Base-by-base conservation (phyloP, 305 asterid genomes). In the Fraxinus baroniana region DNA sequence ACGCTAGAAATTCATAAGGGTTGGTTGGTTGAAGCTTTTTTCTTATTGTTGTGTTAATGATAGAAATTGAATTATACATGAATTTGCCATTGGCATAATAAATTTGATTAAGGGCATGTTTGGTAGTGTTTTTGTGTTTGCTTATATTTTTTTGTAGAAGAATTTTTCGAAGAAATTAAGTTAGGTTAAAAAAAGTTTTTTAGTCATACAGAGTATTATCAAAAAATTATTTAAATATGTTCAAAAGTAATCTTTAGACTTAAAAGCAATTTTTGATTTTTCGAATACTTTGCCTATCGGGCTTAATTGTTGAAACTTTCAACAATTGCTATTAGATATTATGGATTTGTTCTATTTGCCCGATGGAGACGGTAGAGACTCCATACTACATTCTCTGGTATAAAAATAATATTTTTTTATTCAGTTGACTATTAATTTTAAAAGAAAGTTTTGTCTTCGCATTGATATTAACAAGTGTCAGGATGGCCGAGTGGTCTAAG, bases 401-500 rank as follows among this genome's bases (percentile, higher is more conserved):
- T 9, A 41, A 41, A 41, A 41, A 41, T 41, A 41, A 41, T 41
- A 9, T 9, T 41, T 41, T 41, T 35, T 35, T 35, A 36, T 36
- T 36, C 39, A 35, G 39, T 35, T 35, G 39, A 36, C 10, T 6
- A 36, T 36, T 1, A 36, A 36, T 1, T 1, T 36, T 6, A 36
- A 6, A 36, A 6, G 8, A 36, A 36, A 0, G 0, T 6, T 36
- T 7, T 36, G 7, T 36, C 7, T 7, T 36, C 1, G 2, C 9
- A 6, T 36, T 36, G 10, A 5, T 7, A 36, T 7, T 36, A 36
- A 6, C 41, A 36, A 36, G 39, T 33, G 94, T 91, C 92, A 89
- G 94, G 92, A 87, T 91, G 94, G 94, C 93, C 92, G 92, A 91
- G 94, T 90, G 93, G 93, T 91, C 94, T 88, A 91, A 91, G 94